Evolutionary conservation across 1,139 yeast species (phyloP), one percentile per base, ranked within the genome.

Genomic region (Hyphopichia wangnamkhiaoensis): DNA sequence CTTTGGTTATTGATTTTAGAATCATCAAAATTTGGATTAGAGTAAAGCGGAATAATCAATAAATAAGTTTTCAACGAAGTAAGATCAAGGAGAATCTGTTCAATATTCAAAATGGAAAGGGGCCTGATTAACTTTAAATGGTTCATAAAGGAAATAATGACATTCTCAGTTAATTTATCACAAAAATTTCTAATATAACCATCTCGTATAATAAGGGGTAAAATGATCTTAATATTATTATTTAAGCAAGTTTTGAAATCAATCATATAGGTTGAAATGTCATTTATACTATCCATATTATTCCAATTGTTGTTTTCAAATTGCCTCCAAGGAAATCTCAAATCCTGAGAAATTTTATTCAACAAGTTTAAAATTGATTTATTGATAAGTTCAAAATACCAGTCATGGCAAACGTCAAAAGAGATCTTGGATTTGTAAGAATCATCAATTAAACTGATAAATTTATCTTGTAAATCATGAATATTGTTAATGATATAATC

Each of bases 401-500:
- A 58, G 37, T 81, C 80, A 42, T 76, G 78, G 26, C 79, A 76
- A 8, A 59, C 56, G 25, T 82, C 87, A 52, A 89, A 82, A 29
- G 72, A 63, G 48, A 52, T 68, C 47, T 45, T 65, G 50, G 33
- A 60, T 58, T 45, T 63, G 56, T 44, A 71, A 49, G 43, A 66
- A 54, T 44, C 58, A 37, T 46, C 68, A 27, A 82, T 69, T 28
- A 81, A 63, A 16, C 74, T 75, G 10, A 64, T 57, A 37, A 93
- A 63, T 48, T 78, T 80, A 31, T 83, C 86, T 51, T 81, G 89
- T 38, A 93, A 66, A 56, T 93, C 97, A 15, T 74, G 76, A 2
- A 84, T 79, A 5, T 96, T 93, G 14, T 80, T 74, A 21, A 87
- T 77, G 44, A 95, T 83, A 60, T 91, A 93, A 55, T 93, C 96